Evolutionary conservation across 2,329 filamentous ascomycete species (phyloP).

Genomic region (Huntiella savannae): DNA sequence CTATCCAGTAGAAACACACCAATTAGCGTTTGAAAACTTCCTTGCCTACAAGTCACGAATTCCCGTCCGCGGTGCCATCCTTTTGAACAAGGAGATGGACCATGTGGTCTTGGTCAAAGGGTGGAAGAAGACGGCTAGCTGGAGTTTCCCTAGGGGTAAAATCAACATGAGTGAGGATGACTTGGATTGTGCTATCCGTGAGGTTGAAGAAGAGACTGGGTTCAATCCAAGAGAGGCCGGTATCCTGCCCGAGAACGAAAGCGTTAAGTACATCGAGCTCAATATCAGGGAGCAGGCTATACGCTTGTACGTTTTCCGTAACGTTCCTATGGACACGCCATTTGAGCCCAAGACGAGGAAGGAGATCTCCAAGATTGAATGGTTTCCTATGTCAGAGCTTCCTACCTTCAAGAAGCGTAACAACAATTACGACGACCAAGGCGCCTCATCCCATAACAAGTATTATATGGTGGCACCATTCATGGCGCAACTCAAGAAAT

Average conservation of each 20-base stretch:
- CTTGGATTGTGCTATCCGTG: constrained; percentile 77
- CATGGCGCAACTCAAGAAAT: constrained; percentile 65
- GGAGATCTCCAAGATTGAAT: constrained; percentile 92
- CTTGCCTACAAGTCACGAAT: constrained; percentile 86
- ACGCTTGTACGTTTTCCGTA: constrained; percentile 76
- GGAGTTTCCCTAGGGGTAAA: constrained; percentile 93
- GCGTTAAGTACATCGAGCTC: constrained; percentile 69
- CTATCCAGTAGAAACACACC: constrained; percentile 60
- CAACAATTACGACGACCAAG: constrained; percentile 12
- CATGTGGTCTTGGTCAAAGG: constrained; percentile 84
- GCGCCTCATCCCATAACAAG: constrained; percentile 48
- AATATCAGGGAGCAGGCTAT: constrained; percentile 87
- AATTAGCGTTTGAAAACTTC: constrained; percentile 77
- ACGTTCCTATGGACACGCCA: constrained; percentile 66
- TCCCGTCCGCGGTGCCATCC: constrained; percentile 80
- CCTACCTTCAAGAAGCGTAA: constrained; percentile 61
- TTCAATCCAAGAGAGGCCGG: constrained; percentile 62
- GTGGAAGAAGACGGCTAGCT: constrained; percentile 91
- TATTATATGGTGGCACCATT: constrained; percentile 99
- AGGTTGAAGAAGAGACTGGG: constrained; percentile 93
- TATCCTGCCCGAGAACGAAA: constrained; percentile 50
- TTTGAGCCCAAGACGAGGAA: constrained; percentile 88
- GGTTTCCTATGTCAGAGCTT: constrained; percentile 80
- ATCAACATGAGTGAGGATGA: constrained; percentile 97
- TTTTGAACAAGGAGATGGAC: constrained; percentile 90